Conservation (phyloP, 2,329 filamentous ascomycete species). For the Amylocarpus encephaloides region DNA sequence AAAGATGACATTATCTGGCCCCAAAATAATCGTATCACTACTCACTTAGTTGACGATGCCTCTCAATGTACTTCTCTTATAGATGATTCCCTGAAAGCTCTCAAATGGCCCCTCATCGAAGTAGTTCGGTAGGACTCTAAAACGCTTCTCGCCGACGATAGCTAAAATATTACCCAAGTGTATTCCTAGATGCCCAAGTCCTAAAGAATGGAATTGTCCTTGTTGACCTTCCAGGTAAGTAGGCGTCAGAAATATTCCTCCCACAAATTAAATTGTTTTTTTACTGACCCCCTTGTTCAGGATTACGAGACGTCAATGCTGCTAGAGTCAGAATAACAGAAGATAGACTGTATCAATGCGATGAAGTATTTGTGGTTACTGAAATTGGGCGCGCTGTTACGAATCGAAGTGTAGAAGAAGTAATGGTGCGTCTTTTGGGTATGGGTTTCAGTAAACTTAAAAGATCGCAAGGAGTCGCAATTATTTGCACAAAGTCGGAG, state of each 20-base stretch:
- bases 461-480: constrained; percentile 10
- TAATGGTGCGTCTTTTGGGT: constrained; percentile 9
- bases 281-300: background rate
- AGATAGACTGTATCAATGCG: constrained; percentile 12
- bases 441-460: constrained; percentile 10
- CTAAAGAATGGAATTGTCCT: constrained; percentile 14
- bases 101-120: constrained; percentile 15
- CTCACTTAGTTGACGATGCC: constrained; percentile 2
- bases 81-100: constrained; percentile 4
- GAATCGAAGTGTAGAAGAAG: constrained; percentile 8
- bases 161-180: constrained; percentile 2
- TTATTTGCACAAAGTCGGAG: constrained; percentile 16
- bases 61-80: constrained; percentile 2
- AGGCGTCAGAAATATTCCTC: no score
- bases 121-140: constrained; percentile 10
- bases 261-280: no score
- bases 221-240: constrained; percentile 13
- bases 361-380: constrained; percentile 13
- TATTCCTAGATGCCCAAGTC: constrained; percentile 8
- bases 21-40: constrained; percentile 1
- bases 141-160: background rate
- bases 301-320: constrained; percentile 14
- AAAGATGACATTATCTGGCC: constrained; percentile 11
- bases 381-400: constrained; percentile 12
- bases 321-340: constrained; percentile 12